A percentile compares a stretch with the other conserved stretches of the same genome.
Evolutionary conservation across 495 filamentous ascomycete species (phyloP).

Genomic region (Lasiosphaeria ovina): DNA sequence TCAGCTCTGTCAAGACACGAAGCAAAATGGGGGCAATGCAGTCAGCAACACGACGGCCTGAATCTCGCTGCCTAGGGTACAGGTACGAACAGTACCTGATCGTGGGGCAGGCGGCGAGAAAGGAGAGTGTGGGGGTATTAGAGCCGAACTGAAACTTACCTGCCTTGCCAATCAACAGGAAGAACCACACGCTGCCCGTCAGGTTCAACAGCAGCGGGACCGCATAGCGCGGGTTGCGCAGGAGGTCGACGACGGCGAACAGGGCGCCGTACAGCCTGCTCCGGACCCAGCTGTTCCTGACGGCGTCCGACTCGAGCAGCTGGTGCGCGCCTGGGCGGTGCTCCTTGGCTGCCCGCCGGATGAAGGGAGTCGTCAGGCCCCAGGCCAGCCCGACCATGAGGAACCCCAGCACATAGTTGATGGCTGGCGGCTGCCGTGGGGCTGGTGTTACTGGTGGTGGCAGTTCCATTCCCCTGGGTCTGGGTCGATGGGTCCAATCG

Average conservation of each 20-base stretch:
- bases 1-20: slow-evolving; percentile 60
- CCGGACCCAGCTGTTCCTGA: slow-evolving; percentile 50
- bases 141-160: slow-evolving; percentile 53
- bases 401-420: slow-evolving; percentile 85
- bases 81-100: no score
- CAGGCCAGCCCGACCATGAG: slow-evolving; percentile 88
- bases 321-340: slow-evolving; percentile 56
- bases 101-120: not conserved
- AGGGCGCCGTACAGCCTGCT: slow-evolving; percentile 55
- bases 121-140: not conserved
- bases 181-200: slow-evolving; percentile 97
- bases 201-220: slow-evolving; percentile 84
- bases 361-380: slow-evolving; percentile 73
- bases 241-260: slow-evolving; percentile 74
- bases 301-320: slow-evolving; percentile 38
- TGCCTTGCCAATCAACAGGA: slow-evolving; percentile 87
- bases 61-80: no score
- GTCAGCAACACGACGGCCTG: no score
- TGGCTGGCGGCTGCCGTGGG: slow-evolving; percentile 50
- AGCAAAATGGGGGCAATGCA: not conserved
- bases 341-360: slow-evolving; percentile 62
- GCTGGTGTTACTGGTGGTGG: slow-evolving; percentile 36
- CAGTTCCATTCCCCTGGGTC: slow-evolving; percentile 13
- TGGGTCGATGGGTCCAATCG: not conserved
- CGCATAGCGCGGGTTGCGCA: slow-evolving; percentile 79